Conservation (phyloP, 176 grass and related monocot species). For the Poa pratensis region DNA sequence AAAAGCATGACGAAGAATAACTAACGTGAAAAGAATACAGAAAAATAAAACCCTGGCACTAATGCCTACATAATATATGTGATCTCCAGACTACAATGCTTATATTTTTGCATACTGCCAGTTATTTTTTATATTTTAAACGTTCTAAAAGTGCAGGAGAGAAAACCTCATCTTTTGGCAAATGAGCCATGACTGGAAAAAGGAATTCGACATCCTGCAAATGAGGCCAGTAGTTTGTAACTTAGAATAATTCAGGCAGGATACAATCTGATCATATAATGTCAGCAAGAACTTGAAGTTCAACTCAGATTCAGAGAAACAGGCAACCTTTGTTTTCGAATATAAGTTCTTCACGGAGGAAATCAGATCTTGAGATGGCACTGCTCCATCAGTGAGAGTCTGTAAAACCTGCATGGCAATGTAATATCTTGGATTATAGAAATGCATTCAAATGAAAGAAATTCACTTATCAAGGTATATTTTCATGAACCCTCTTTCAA, state of each 20-base stretch:
- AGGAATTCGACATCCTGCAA: constrained; percentile 91
- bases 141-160: background rate
- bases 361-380: constrained; percentile 84
- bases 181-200: constrained; percentile 73
- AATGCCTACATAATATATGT: constrained; percentile 32
- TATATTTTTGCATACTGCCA: constrained; percentile 17
- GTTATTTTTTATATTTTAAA: constrained; percentile 9
- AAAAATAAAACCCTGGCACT: constrained; percentile 8
- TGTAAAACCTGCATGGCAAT: constrained; percentile 73
- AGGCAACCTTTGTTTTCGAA: constrained; percentile 78
- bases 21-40: constrained; percentile 35
- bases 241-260: constrained; percentile 11
- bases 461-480: constrained; percentile 24
- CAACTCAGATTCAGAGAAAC: constrained; percentile 23
- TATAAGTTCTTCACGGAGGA: constrained; percentile 82
- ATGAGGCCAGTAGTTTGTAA: constrained; percentile 40
- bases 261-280: constrained; percentile 24
- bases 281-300: constrained; percentile 34
- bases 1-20: constrained; percentile 47
- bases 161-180: constrained; percentile 90
- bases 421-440: constrained; percentile 36
- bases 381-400: constrained; percentile 67
- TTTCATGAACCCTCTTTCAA: background rate
- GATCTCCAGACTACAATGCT: constrained; percentile 6
- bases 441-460: constrained; percentile 27